These are phyloP conservation scores for Tylopilus balloui DNA, from an alignment of 768 basidiomycete genomes.

Conservation along the genomic window DNA sequence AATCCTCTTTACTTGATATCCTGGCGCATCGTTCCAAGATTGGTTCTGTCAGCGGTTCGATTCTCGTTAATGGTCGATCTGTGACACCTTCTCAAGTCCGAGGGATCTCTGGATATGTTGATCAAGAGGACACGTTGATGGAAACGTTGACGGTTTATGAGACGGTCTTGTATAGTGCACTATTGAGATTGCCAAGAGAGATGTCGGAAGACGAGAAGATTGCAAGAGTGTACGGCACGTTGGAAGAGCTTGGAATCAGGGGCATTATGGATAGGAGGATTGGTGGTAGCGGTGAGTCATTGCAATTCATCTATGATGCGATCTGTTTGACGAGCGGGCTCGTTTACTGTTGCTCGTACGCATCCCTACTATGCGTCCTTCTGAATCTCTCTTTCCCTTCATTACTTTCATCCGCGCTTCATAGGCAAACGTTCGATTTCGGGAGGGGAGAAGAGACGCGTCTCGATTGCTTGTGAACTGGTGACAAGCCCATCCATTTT, in stretches of 20 bases:
- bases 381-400: not conserved
- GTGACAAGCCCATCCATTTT: constrained; percentile 96
- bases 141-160: constrained; percentile 97
- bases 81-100: constrained; percentile 74
- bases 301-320: not conserved
- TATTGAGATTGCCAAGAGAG: constrained; percentile 85
- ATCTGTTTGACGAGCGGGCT: not conserved
- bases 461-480: constrained; percentile 96
- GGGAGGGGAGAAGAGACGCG: constrained; percentile 95
- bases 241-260: constrained; percentile 93
- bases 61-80: constrained; percentile 81
- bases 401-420: not conserved
- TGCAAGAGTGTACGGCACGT: constrained; percentile 88
- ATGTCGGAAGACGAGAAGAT: constrained; percentile 97
- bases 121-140: constrained; percentile 98
- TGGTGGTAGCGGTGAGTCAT: constrained; percentile 72
- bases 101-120: constrained; percentile 89
- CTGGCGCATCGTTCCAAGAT: constrained; percentile 87
- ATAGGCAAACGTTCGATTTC: constrained; percentile 88
- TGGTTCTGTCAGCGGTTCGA: constrained; percentile 66
- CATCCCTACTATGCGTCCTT: not conserved
- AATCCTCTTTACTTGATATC: constrained; percentile 95
- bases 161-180: constrained; percentile 90
- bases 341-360: not conserved
- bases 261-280: constrained; percentile 87